These are phyloP conservation scores for Stephania yunnanensis DNA, from an alignment of 164 flowering plant species.

Conservation along the genomic window DNA sequence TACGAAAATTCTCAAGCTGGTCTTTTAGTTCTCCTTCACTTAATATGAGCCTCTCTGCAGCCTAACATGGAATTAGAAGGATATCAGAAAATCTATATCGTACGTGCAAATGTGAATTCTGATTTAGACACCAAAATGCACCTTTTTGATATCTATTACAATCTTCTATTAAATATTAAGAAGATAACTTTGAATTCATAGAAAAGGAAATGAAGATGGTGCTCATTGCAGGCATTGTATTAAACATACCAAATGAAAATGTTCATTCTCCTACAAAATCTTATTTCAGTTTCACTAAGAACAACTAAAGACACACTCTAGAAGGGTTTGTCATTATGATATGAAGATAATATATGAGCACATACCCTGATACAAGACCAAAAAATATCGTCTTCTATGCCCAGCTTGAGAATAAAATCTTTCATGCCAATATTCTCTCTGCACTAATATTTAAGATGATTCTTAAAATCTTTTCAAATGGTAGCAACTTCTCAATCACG, in stretches of 20 bases:
- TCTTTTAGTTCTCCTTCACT: constrained; percentile 71
- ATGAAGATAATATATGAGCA: not conserved
- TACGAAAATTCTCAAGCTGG: constrained; percentile 62
- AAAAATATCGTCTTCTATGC: no score
- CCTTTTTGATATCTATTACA: not conserved
- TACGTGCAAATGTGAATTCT: not conserved
- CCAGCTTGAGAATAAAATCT: no score
- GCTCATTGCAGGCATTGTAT: not conserved
- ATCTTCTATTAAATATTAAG: not conserved
- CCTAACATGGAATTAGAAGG: constrained; percentile 39
- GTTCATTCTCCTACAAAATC: not conserved
- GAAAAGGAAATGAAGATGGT: not conserved
- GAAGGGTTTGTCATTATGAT: not conserved
- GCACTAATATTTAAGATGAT: no score
- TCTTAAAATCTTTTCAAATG: no score
- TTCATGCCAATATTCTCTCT: no score
- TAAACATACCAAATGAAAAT: not conserved
- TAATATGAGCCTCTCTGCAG: constrained; percentile 77
- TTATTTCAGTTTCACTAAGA: not conserved
- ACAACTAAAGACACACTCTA: not conserved
- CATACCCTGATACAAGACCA: no score
- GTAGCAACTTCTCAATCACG: no score
- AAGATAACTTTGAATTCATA: not conserved
- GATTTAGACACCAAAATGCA: not conserved
- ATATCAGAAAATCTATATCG: not conserved